These are phyloP conservation scores for Podaxis sp. DNA, from an alignment of 768 basidiomycete species.

Conservation along the genomic window DNA sequence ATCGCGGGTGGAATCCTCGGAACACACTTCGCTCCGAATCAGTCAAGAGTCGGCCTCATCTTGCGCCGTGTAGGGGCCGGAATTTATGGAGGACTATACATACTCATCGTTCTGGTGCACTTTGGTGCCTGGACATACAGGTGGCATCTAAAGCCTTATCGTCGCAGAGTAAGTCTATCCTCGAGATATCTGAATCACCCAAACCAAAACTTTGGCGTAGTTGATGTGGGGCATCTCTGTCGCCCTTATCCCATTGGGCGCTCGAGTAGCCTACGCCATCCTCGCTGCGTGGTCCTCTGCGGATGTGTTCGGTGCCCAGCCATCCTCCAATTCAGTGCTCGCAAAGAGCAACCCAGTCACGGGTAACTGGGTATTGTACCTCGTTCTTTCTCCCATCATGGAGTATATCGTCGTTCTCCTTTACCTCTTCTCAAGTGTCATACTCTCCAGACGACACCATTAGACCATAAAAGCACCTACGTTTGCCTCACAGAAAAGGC, in stretches of 20 bases:
- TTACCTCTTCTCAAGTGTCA: constrained; percentile 45
- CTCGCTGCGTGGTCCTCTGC: constrained; percentile 58
- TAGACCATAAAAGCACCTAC: background rate
- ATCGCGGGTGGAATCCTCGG: constrained; percentile 48
- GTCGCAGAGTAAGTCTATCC: constrained; percentile 37
- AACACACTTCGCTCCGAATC: constrained; percentile 31
- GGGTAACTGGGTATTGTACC: constrained; percentile 57
- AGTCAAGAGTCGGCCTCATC: constrained; percentile 32
- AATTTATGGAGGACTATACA: constrained; percentile 40
- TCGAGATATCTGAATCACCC: background rate
- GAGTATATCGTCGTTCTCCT: constrained; percentile 52
- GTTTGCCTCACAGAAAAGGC: background rate
- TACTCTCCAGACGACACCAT: constrained; percentile 34
- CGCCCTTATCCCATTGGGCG: constrained; percentile 60
- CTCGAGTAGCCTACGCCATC: constrained; percentile 55
- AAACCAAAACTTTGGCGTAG: constrained; percentile 28
- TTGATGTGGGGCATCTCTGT: constrained; percentile 52
- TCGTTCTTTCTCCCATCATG: constrained; percentile 58
- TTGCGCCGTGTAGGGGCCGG: constrained; percentile 43
- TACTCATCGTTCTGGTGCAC: constrained; percentile 38
- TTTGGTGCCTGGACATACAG: constrained; percentile 44
- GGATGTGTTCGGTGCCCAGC: constrained; percentile 36
- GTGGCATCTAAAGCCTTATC: constrained; percentile 44
- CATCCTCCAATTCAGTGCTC: constrained; percentile 40
- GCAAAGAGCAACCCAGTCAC: constrained; percentile 55